Conservation (phyloP, 2,329 filamentous ascomycete genomes). For the Pyrenophora seminiperda region DNA sequence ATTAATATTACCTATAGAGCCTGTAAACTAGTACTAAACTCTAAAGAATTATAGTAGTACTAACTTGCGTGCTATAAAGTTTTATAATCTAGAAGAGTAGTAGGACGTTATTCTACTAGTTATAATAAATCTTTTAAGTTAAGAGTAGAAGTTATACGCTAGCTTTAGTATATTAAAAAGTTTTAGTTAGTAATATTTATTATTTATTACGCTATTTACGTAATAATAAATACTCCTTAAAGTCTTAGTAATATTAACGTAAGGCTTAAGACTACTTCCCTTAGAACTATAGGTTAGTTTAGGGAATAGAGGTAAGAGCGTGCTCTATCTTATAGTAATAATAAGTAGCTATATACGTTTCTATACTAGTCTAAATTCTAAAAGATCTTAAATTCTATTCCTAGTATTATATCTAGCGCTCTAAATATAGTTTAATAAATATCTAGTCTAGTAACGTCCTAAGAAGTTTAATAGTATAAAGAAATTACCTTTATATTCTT, state of each 20-base stretch:
- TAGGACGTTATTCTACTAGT: constrained; percentile 20
- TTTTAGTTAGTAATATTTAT: constrained; percentile 28
- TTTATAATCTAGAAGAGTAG: constrained; percentile 22
- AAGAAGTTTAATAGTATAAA: constrained; percentile 17
- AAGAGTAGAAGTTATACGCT: neutral
- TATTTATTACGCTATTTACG: neutral
- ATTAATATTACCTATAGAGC: constrained; percentile 2
- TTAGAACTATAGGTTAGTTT: constrained; percentile 27
- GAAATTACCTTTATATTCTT: constrained; percentile 17
- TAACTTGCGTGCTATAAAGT: constrained; percentile 26
- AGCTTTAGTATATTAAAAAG: neutral
- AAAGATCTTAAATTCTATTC: constrained; percentile 26
- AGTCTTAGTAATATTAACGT: constrained; percentile 26
- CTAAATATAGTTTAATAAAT: constrained; percentile 25
- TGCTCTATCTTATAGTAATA: constrained; percentile 29
- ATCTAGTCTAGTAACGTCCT: no score
- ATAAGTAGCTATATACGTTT: constrained; percentile 33
- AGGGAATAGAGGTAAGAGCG: constrained; percentile 40
- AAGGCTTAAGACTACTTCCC: constrained; percentile 28
- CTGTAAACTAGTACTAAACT: constrained; percentile 14
- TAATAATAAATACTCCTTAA: constrained; percentile 19
- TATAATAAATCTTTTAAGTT: constrained; percentile 17
- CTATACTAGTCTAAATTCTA: constrained; percentile 32
- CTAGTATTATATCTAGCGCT: constrained; percentile 30
- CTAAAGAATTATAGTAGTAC: constrained; percentile 28